Base-by-base conservation (phyloP, 306 rosid species). In the Chamaecrista fasciculata region DNA sequence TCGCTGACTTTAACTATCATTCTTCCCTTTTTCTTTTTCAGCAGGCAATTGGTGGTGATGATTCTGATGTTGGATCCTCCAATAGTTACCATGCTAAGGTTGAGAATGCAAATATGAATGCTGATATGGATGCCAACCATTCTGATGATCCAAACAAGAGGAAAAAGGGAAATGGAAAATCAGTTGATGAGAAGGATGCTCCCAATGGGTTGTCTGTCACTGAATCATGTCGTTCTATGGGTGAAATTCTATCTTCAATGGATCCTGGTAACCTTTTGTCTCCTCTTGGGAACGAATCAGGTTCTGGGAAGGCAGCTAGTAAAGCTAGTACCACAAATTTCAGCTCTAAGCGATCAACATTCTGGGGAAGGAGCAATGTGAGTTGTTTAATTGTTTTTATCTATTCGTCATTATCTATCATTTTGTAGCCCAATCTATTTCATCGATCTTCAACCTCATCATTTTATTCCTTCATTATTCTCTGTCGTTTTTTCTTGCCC, bases 341-440 rank as follows among this genome's bases (percentile, higher is more conserved):
- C 73, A 91, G 66, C 71, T 67, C 89, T 48, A 95, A 85, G 77
- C 92, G 92, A 53, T 78, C 97, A 37, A 63, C 95, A 61, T 91
- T 95, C 75, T 95, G 99, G 99, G 99, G 99, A 87, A 89, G 97
- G 80, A 86, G 78, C 89, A 91, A 82, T 69, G 99, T 95, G 70
- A 91, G 99, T 86, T 68, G 59, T 71, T 71, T 48, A 18, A 3
- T 5, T 28, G 19, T 29, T 29, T 20, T 9, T 19, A 16, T 46
- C 14, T 31, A 15, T 58, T 20, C 25, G 3, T 23, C n/a, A n/a
- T n/a, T n/a, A n/a, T n/a, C n/a, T n/a, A n/a, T 16, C 3, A 16
- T 58, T 6, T 8, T 4, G n/a, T 10, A 12, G n/a, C 11, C 40
- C 6, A 10, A 2, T 58, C 18, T 31, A 8, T 52, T 59, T 6